A percentile compares a stretch with the other conserved stretches of the same genome.
Evolutionary conservation across 805 yeast species (phyloP).

Genomic region (Barnettozyma californica): DNA sequence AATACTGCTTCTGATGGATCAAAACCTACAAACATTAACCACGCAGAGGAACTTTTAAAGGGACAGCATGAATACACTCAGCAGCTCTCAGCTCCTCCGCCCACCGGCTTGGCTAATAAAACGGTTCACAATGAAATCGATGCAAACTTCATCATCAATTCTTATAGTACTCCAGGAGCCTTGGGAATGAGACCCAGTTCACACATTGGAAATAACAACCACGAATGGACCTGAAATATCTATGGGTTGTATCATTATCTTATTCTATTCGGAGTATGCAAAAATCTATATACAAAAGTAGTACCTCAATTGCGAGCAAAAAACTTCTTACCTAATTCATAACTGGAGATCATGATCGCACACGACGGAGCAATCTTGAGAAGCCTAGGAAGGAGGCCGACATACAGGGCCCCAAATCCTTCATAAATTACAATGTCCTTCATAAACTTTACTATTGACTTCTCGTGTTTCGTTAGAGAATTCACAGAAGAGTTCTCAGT

Average conservation of each 20-base stretch:
- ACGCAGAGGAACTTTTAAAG: background rate
- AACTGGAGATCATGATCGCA: conserved; percentile 96
- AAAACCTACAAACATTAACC: conserved; percentile 1
- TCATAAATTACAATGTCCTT: conserved; percentile 59
- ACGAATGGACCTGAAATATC: conserved; percentile 18
- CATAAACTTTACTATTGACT: conserved; percentile 67
- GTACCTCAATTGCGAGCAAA: conserved; percentile 24
- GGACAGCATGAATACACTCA: conserved; percentile 1
- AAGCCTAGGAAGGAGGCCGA: conserved; percentile 81
- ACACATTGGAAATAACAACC: conserved; percentile 8
- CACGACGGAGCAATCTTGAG: conserved; percentile 94
- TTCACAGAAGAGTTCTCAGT: conserved; percentile 12
- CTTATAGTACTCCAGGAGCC: conserved; percentile 21
- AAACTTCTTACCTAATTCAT: conserved; percentile 77
- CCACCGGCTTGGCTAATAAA: background rate
- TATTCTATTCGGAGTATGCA: too few species aligned
- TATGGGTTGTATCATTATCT: background rate
- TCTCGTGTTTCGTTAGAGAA: conserved; percentile 22
- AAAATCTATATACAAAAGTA: too few species aligned
- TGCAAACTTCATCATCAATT: conserved; percentile 13
- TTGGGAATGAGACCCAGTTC: conserved; percentile 15
- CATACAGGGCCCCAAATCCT: conserved; percentile 79
- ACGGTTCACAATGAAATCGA: conserved; percentile 2
- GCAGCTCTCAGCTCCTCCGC: background rate
- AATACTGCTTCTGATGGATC: background rate